Evolutionary conservation across 257 asterid genomes (phyloP).

Genomic region (Anisodus tanguticus): DNA sequence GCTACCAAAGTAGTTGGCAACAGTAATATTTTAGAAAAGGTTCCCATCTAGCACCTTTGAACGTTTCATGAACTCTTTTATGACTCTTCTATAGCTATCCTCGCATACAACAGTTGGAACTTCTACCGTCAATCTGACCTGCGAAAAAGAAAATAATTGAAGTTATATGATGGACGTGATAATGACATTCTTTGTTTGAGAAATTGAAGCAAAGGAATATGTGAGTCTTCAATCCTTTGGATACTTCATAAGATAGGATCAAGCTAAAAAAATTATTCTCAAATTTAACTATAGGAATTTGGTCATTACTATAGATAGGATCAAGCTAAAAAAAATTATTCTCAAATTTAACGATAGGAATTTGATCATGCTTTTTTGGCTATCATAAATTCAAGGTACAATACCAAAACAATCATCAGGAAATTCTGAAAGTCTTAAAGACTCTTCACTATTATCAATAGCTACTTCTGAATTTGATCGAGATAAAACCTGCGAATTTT

Average conservation of each 20-base stretch:
- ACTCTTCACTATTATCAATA: not conserved
- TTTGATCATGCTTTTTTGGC: not conserved
- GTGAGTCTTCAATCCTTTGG: not conserved
- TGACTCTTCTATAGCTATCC: slow-evolving; percentile 69
- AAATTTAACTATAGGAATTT: not conserved
- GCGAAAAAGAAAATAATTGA: slow-evolving; percentile 26
- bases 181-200: not conserved
- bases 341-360: not conserved
- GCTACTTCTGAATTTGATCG: not conserved
- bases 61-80: slow-evolving; percentile 67
- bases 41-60: slow-evolving; percentile 55
- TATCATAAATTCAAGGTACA: not conserved
- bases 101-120: slow-evolving; percentile 85
- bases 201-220: not conserved
- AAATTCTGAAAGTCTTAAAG: not conserved
- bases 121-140: slow-evolving; percentile 85
- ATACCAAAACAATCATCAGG: not conserved
- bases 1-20: not conserved
- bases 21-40: not conserved
- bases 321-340: not conserved
- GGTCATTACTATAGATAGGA: not conserved
- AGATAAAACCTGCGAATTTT: not conserved
- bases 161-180: not conserved
- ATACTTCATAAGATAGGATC: not conserved
- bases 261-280: not conserved